A percentile compares a stretch with the other conserved stretches of the same genome.
These are phyloP conservation scores for Coccomyxa subellipsoidea DNA, from an alignment of 163 green algal genomes.

Conservation along the genomic window DNA sequence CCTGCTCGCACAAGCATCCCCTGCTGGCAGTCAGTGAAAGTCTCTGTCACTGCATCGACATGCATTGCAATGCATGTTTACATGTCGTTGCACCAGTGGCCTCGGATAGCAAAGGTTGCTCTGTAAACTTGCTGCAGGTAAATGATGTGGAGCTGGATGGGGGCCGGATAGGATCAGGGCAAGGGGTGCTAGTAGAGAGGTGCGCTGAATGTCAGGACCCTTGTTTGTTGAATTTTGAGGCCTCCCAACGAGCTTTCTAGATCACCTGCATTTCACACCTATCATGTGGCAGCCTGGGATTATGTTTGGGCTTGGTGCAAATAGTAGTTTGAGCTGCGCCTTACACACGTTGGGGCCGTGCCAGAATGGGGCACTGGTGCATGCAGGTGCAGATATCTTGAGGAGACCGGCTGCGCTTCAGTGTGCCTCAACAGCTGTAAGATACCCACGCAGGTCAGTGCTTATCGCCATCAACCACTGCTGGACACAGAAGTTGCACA, in stretches of 20 bases:
- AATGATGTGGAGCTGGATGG: slow-evolving; percentile 79
- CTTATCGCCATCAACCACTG: background rate
- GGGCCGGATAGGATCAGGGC: slow-evolving; percentile 44
- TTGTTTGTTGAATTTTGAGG: no score
- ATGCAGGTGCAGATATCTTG: slow-evolving; percentile 85
- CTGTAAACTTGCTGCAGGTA: slow-evolving; percentile 34
- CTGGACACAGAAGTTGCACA: background rate
- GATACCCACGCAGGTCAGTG: slow-evolving; percentile 80
- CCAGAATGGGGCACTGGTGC: background rate
- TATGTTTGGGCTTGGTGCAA: no score
- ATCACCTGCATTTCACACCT: no score
- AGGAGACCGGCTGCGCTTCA: slow-evolving; percentile 81
- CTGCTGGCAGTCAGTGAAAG: no score
- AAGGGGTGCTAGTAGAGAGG: slow-evolving; percentile 83
- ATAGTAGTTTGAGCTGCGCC: no score
- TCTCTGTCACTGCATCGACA: no score
- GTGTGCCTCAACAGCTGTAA: slow-evolving; percentile 98
- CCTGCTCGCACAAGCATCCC: background rate
- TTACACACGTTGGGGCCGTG: no score
- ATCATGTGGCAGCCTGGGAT: no score
- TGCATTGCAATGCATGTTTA: no score
- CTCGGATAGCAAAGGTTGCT: no score
- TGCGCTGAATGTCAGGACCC: slow-evolving; percentile 24
- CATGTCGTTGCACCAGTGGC: no score
- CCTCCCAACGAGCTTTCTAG: no score